Base-by-base conservation (phyloP, 1,284 basidiomycete species). In the Anthracocystis panici-leucophaei region DNA sequence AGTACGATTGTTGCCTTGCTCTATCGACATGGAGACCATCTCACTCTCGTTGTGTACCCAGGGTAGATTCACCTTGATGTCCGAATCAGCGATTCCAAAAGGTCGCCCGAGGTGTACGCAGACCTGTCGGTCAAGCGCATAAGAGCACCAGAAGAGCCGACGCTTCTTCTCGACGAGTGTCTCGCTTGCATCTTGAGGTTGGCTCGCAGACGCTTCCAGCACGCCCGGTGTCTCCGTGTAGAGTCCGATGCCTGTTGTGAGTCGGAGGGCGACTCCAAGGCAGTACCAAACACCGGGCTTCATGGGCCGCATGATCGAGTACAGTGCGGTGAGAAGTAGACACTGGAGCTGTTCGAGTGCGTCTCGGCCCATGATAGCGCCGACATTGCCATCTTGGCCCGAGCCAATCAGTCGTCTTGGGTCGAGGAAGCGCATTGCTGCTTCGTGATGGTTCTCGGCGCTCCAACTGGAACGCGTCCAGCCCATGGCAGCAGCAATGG, bases 291-390 rank as follows among this genome's bases (percentile, higher is more conserved):
- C 69, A 14, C 74, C 74, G 16, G 74, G 74, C 52, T 68, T 67
- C 69, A 69, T 76, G 21, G 74, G 60, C 18, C 74, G 61, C 74
- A 76, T 76, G 52, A 76, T 76, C 23, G 74, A 76, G 58, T 76
- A 76, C 7, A 76, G 69, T 5, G 74, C 74, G 1, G 74, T 73
- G 33, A 76, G 62, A 5, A 76, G 59, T 14, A 76, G 58, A 35
- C 74, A 76, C 35, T 73, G 69, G 9, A 76, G 74, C 57, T 76
- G 74, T 25, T 76, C 74, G 45, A 76, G 69, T 20, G 69, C 59
- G 33, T 76, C 74, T 29, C 74, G 57, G 7, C 74, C 74, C 69
- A 72, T 68, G 56, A 76, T 76, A 12, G 68, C 73, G 14, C 73
- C 73, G n/a, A 76, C 69, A 23, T 60, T 75, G 49, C 69, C 69